Conservation (phyloP, 768 basidiomycete genomes). For the Coprinopsis sp. region DNA sequence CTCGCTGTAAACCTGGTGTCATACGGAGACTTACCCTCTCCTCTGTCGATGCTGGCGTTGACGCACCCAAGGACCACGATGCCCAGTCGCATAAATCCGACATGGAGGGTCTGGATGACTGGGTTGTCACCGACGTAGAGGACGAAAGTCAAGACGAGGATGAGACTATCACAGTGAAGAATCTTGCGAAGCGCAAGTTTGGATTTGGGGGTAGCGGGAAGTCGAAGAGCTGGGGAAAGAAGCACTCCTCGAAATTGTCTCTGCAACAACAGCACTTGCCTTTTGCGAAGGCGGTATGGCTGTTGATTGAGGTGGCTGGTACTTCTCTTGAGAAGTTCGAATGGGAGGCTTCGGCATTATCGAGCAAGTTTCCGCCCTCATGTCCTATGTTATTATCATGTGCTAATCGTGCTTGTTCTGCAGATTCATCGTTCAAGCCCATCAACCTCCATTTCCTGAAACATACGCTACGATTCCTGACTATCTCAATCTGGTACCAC, state of each 20-base stretch:
- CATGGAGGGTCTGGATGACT: not conserved
- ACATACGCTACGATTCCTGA: conserved; percentile 1
- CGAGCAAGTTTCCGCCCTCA: not conserved
- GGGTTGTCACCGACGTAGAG: not conserved
- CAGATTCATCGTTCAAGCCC: not conserved
- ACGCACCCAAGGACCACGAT: no score
- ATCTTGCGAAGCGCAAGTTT: no score
- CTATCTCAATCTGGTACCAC: not conserved
- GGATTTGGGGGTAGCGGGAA: no score
- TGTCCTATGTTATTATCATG: not conserved
- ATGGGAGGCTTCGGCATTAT: not conserved
- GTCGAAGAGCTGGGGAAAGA: not conserved
- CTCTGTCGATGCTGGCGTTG: no score
- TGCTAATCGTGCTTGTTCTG: not conserved
- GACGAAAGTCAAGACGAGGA: not conserved
- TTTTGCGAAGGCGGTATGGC: conserved; percentile 1
- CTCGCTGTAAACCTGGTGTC: not conserved
- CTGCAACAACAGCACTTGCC: not conserved
- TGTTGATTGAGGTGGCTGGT: not conserved
- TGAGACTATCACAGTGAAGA: not conserved
- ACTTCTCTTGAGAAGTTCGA: conserved; percentile 1
- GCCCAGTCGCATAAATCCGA: not conserved
- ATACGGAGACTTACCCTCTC: not conserved
- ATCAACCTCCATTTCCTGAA: not conserved
- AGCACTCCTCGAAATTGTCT: not conserved